Conservation (phyloP, 257 asterid genomes). For the Solanum neorickii region DNA sequence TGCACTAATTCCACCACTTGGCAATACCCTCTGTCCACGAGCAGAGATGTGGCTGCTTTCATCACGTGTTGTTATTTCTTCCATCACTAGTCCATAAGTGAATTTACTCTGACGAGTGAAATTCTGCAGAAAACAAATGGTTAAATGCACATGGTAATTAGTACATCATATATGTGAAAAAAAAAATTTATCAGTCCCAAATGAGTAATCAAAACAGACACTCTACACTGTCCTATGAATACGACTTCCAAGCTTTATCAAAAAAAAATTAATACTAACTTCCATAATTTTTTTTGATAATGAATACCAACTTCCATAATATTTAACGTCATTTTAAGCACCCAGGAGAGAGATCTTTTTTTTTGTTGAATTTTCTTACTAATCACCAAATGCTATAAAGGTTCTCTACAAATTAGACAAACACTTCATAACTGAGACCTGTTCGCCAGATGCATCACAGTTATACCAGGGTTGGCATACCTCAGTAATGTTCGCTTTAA, state of each 20-base stretch:
- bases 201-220: background rate
- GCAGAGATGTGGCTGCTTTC: slow-evolving; percentile 91
- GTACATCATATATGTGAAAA: background rate
- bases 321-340: background rate
- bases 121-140: slow-evolving; percentile 40
- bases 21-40: slow-evolving; percentile 84
- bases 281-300: background rate
- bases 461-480: slow-evolving; percentile 13
- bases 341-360: background rate
- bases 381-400: background rate
- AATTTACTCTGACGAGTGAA: slow-evolving; percentile 92
- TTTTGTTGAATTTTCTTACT: background rate
- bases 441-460: background rate
- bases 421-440: background rate
- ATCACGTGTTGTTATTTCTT: slow-evolving; percentile 94
- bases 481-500: slow-evolving; percentile 89
- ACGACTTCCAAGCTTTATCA: background rate
- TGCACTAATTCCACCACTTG: slow-evolving; percentile 91
- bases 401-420: background rate
- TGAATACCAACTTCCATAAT: background rate
- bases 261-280: background rate
- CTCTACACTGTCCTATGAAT: background rate
- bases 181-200: background rate
- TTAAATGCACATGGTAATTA: background rate
- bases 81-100: slow-evolving; percentile 92